Base-by-base conservation (phyloP, 2,329 filamentous ascomycete genomes). In the Xylariaceae sp. region DNA sequence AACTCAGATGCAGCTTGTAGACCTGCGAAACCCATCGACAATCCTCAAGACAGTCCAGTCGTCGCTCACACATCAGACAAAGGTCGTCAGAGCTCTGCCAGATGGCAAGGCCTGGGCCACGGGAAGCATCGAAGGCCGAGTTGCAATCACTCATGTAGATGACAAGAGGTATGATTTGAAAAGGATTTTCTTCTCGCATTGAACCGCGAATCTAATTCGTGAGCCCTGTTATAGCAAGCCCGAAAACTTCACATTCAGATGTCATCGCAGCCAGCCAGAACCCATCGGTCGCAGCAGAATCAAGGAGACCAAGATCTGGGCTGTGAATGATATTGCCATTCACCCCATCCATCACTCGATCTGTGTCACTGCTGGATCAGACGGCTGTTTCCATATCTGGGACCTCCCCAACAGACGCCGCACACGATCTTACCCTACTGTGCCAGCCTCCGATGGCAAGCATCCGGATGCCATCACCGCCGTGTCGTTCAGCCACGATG, bases 401-500 rank as follows among this genome's bases (percentile, higher is more conserved):
- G 82, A 87, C 51, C 72, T 75, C 45, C 64, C 69, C 40, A 29
- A 29, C 25, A 8, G 14, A 29, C 25, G 25, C 25, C 8, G 25
- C 25, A 29, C 25, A 2, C 4, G 17, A 17, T 3, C 7, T 2
- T 48, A 40, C 19, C 37, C 45, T 17, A n/a, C 35, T 14, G 19
- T 22, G 7, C 4, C 25, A 19, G 3, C 25, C 36, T 23, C 40
- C 6, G 12, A 12, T 23, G 71, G 70, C 17, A 79, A 10, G 6
- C n/a, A 8, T 16, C 23, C 22, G 2, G 1, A 75, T 40, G 74
- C 78, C 40, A 84, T 88, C 64, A 79, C 78, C 2, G 73, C 77
- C 6, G 79, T 79, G 0, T 75, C 72, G 22, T 87, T 87, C 69
- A 81, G 76, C 58, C 69, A 71, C 32, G 76, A 73, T 50, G 84